phyloP scores from a whole-genome alignment of 2,329 filamentous ascomycete genomes.

The Venturia nashicola region DNA sequence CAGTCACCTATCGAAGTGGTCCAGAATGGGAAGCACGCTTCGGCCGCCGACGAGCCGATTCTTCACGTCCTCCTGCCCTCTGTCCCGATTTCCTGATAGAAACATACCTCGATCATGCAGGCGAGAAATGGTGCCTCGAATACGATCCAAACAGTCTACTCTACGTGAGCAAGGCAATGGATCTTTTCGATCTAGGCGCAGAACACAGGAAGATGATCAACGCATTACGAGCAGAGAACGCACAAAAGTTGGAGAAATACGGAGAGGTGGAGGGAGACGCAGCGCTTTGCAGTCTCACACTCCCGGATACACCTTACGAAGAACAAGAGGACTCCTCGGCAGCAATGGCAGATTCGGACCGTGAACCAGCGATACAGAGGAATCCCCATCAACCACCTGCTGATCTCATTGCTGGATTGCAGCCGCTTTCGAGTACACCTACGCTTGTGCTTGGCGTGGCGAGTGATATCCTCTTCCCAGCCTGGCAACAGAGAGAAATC shows the following conservation, averaged over 20 bases:
- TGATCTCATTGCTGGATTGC: constrained; percentile 68
- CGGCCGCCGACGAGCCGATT: constrained; percentile 73
- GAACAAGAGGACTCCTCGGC: constrained; percentile 51
- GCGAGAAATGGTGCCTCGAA: constrained; percentile 94
- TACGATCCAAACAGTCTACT: constrained; percentile 93
- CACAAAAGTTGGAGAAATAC: constrained; percentile 42
- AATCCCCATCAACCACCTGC: constrained; percentile 47
- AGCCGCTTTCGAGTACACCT: constrained; percentile 60
- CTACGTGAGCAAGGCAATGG: constrained; percentile 98
- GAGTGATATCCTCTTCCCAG: constrained; percentile 91
- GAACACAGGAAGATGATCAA: constrained; percentile 54
- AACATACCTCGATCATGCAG: constrained; percentile 94
- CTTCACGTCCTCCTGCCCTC: constrained; percentile 76
- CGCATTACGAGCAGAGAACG: constrained; percentile 48
- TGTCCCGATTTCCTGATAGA: constrained; percentile 97
- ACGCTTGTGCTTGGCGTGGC: constrained; percentile 87
- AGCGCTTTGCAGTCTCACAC: constrained; percentile 59
- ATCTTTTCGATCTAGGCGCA: constrained; percentile 81
- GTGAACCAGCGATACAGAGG: neutral
- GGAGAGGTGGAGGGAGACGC: constrained; percentile 21
- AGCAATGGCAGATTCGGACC: constrained; percentile 5
- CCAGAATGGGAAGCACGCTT: constrained; percentile 98
- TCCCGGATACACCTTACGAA: constrained; percentile 74
- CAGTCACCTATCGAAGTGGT: constrained; percentile 90
- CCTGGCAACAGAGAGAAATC: constrained; percentile 95